These are phyloP conservation scores for Eimeria falciformis DNA, from an alignment of 169 alveolate species.

Conservation along the genomic window DNA sequence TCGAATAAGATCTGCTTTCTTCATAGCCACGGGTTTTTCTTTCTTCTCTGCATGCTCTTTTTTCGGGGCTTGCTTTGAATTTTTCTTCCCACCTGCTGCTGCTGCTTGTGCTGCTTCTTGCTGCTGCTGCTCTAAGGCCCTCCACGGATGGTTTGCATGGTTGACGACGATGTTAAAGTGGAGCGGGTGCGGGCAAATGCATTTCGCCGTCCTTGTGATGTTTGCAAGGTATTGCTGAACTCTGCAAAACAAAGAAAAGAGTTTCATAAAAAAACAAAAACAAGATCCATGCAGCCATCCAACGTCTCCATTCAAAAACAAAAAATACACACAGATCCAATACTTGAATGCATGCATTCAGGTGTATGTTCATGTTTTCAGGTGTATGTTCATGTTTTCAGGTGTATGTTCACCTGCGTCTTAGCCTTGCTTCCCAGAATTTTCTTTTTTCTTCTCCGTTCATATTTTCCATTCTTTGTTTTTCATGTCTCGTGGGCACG, in stretches of 20 bases:
- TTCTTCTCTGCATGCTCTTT: neutral
- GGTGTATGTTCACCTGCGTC: constrained; percentile 3
- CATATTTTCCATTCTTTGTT: constrained; percentile 36
- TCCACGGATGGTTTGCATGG: constrained; percentile 56
- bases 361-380: too few species aligned
- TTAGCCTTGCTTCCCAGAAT: constrained; percentile 10
- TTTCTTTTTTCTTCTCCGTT: constrained; percentile 45
- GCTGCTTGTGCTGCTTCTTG: neutral
- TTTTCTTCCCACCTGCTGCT: neutral
- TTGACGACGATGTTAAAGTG: constrained; percentile 24
- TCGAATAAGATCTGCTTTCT: constrained; percentile 31
- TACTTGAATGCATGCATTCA: neutral
- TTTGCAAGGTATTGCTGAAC: constrained; percentile 10
- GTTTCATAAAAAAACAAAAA: too few species aligned
- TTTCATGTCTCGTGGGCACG: constrained; percentile 33
- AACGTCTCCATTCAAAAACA: neutral
- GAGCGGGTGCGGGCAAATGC: constrained; percentile 56
- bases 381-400: too few species aligned
- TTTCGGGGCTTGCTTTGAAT: neutral
- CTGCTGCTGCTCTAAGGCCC: constrained; percentile 1
- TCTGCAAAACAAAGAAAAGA: constrained; percentile 20
- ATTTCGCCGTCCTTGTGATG: constrained; percentile 30
- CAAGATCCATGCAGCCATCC: neutral
- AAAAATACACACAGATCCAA: neutral
- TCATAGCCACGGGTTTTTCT: neutral